Evolutionary conservation across 352 stramenopile species (phyloP), one percentile per base, ranked within the genome.

Genomic region (Globisporangium lucens): DNA sequence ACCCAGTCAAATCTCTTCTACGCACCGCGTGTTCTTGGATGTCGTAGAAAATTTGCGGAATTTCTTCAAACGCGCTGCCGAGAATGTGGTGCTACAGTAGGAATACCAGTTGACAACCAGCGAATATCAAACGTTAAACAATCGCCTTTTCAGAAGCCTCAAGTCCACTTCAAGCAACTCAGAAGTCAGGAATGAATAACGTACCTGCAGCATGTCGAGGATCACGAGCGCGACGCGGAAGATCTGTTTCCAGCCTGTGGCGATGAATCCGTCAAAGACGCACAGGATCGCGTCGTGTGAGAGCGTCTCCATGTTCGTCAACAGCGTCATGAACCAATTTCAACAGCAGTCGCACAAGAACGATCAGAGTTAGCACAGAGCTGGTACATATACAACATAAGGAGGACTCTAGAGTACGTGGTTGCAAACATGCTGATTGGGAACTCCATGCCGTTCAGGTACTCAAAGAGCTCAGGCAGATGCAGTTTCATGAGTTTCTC

Each of bases 281-380:
- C 78, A 80, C 15, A 91, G 63, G n/a, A 82, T 69, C 41, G 83
- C 72, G 41, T 89, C 80, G 64, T 86, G 83, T 15, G 76, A 79
- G 3, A 93, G 74, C 17, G 77, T 78, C 41, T 93, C 85, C 80
- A 91, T 89, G 65, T 84, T 93, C 38, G 76, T 81, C 52, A 91
- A 91, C 17, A 93, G 78, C 30, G 85, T 91, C 82, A 93, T 89
- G 73, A 93, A 90, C 85, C 85, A 93, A 41, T 83, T 93, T 66
- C 12, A 53, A 52, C 20, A n/a, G 24, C 24, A 29, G n/a, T n/a
- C 15, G 56, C 29, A 49, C 8, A 56, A 2, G 3, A 27, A 73
- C 12, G 0, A 12, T 24, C 62, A 60, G 33, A 12, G 4, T 57
- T 4, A 36, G 53, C 2, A 27, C 9, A 6, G 22, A 24, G 24